Conservation (phyloP, 495 filamentous ascomycete species). For the Podospora tetraspora region DNA sequence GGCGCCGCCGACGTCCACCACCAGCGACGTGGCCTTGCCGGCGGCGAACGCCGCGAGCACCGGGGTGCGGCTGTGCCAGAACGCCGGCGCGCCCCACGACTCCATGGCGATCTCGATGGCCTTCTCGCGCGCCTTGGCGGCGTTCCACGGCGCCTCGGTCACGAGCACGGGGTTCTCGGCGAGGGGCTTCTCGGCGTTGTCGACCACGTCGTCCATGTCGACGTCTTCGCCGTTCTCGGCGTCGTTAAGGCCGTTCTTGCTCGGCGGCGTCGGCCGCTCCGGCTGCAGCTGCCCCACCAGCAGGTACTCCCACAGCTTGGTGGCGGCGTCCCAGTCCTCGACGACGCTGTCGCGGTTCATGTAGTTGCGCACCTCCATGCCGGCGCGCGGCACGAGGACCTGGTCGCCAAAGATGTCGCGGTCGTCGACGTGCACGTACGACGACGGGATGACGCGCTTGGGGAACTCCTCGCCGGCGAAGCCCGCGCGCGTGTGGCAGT, state of each 20-base stretch:
- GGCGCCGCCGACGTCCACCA: conserved; percentile 87
- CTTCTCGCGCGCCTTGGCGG: conserved; percentile 79
- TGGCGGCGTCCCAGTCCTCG: conserved; percentile 92
- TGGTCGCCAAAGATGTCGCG: conserved; percentile 82
- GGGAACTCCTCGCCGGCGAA: conserved; percentile 97
- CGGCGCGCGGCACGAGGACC: conserved; percentile 65
- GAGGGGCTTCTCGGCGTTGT: conserved; percentile 71
- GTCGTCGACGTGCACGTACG: conserved; percentile 57
- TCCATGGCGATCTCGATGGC: conserved; percentile 94
- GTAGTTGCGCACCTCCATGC: conserved; percentile 80
- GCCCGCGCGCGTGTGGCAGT: conserved; percentile 82
- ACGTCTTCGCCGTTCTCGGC: conserved; percentile 34
- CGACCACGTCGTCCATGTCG: conserved; percentile 49
- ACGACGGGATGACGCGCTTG: conserved; percentile 84
- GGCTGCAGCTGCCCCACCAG: conserved; percentile 71
- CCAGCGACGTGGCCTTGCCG: conserved; percentile 85
- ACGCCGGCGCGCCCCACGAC: conserved; percentile 87
- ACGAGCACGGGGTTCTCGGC: conserved; percentile 87
- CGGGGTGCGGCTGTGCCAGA: conserved; percentile 67
- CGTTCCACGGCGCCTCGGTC: conserved; percentile 92
- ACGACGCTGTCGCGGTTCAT: conserved; percentile 86
- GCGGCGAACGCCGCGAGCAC: conserved; percentile 68
- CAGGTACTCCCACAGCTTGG: conserved; percentile 73
- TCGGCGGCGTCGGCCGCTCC: conserved; percentile 60
- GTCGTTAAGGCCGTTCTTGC: conserved; percentile 66